Percentiles rank a stretch among this genome's conserved stretches.
Conservation (phyloP, 371 early-diverging fungal species). For the Apophysomyces trapeziformis region DNA sequence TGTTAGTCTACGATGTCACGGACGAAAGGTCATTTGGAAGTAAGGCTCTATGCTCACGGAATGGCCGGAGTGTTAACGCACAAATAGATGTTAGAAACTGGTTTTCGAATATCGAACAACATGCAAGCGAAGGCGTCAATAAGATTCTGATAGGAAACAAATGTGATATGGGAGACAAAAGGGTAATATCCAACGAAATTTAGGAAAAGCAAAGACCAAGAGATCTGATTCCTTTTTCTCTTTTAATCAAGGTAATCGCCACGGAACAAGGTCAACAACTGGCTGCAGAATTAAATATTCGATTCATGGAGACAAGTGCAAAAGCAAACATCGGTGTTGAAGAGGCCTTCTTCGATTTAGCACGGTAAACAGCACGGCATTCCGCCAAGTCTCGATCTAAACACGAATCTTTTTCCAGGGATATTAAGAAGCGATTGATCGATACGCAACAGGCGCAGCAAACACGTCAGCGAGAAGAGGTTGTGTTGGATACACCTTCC, state of each 20-base stretch:
- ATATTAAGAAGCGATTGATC: conserved; percentile 56
- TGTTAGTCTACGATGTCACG: conserved; percentile 99
- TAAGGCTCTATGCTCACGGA: conserved; percentile 39
- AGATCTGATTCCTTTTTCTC: background rate
- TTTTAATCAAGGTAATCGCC: conserved; percentile 58
- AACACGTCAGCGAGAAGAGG: conserved; percentile 52
- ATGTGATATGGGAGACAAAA: conserved; percentile 91
- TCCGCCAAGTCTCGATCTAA: too few relatives aligned
- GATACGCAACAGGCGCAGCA: conserved; percentile 58
- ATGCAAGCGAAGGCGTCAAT: conserved; percentile 96
- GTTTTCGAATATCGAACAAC: conserved; percentile 98
- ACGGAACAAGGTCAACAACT: conserved; percentile 84
- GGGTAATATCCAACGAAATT: conserved; percentile 56
- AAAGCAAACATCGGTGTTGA: conserved; percentile 98
- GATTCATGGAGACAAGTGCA: conserved; percentile 96
- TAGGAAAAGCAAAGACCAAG: too few relatives aligned
- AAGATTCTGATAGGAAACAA: conserved; percentile 99
- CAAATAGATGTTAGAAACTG: conserved; percentile 92
- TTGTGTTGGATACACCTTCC: conserved; percentile 37
- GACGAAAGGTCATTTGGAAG: conserved; percentile 97
- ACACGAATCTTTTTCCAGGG: conserved; percentile 25
- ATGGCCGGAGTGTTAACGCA: conserved; percentile 8
- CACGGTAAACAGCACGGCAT: conserved; percentile 62
- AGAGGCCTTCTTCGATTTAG: conserved; percentile 96
- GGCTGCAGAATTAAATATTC: conserved; percentile 86